Conservation (phyloP, 2,329 filamentous ascomycete genomes). For the Calonectria honghensis region DNA sequence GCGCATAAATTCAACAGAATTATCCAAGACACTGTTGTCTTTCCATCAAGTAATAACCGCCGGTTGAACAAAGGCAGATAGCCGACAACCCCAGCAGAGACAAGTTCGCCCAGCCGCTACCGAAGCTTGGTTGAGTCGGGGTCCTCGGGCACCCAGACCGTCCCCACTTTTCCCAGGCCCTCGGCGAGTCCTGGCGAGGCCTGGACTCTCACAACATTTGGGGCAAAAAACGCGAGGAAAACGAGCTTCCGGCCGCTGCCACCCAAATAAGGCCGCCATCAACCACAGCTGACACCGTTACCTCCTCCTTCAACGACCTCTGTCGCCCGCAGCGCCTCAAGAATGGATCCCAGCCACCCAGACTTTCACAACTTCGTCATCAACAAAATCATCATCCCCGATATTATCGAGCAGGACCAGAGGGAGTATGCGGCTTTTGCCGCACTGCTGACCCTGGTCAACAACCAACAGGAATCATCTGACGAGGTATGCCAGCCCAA, state of each 20-base stretch:
- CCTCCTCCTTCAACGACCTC: slow-evolving; percentile 2
- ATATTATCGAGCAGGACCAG: slow-evolving; percentile 35
- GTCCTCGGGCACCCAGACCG: slow-evolving; percentile 22
- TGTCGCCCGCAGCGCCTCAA: not conserved
- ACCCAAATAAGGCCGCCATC: slow-evolving; percentile 31
- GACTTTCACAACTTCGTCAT: slow-evolving; percentile 37
- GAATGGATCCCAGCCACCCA: slow-evolving; percentile 15
- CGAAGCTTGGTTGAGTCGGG: slow-evolving; percentile 28
- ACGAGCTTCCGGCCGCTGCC: slow-evolving; percentile 6
- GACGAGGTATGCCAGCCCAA: slow-evolving; percentile 43
- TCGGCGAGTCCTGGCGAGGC: slow-evolving; percentile 35
- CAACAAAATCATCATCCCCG: slow-evolving; percentile 35
- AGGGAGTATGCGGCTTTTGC: slow-evolving; percentile 40
- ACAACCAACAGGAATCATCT: slow-evolving; percentile 32
- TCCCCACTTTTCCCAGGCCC: slow-evolving; percentile 20
- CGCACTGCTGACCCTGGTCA: slow-evolving; percentile 33
- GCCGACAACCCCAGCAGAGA: slow-evolving; percentile 25
- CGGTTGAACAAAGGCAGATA: not conserved
- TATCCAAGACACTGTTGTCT: not conserved
- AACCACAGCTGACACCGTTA: slow-evolving; percentile 24
- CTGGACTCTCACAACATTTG: slow-evolving; percentile 31
- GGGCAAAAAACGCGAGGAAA: slow-evolving; percentile 21
- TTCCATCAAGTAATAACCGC: slow-evolving; percentile 20
- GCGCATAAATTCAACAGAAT: slow-evolving; percentile 4
- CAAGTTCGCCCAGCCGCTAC: slow-evolving; percentile 19